Base-by-base conservation (phyloP, 140 eudicot species). In the Cichorium intybus region DNA sequence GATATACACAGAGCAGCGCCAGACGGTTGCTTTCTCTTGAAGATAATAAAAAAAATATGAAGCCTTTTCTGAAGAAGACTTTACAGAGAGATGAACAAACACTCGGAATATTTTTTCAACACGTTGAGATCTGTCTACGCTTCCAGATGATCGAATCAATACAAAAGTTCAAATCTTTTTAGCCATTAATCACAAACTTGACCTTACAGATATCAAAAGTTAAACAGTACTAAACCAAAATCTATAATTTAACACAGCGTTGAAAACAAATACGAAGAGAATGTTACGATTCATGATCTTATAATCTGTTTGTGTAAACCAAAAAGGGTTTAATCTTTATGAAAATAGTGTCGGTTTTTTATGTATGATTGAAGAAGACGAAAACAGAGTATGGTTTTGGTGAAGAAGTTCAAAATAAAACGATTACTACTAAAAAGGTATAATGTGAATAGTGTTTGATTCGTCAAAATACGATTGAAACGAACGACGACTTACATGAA, bases 31-130 rank as follows among this genome's bases (percentile, higher is more conserved):
- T 77, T 80, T 77, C 56, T 43, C 29, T 75, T 58, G 66, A 77
- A 59, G 80, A 74, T 74, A 47, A 62, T 22, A 48, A 16, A 62
- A 49, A 65, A 34, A 35, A 41, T 15, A 68, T 24, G 58, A 22
- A 69, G 24, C 53, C 45, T 50, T 61, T 65, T 59, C 58, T 61
- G 68, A 48, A 41, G 23, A 55, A 60, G 70, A 53, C 88, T 85
- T 83, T 77, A 82, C 89, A 82, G 87, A 71, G 21, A 22, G 75
- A 55, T 56, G 67, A 72, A 77, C 61, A 70, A 62, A 62, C 62
- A 35, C 49, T 28, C 12, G 1, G 73, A 76, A 33, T 69, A 70
- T 64, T 64, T 65, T 27, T 43, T 12, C 39, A 39, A 70, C 59
- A 71, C 69, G 50, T 72, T 27, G 63, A 60, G 69, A 75, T 82